Percentiles rank a stretch among this genome's conserved stretches.
Evolutionary conservation across 345 rosid genomes (phyloP).

Genomic region (Kernera saxatilis): DNA sequence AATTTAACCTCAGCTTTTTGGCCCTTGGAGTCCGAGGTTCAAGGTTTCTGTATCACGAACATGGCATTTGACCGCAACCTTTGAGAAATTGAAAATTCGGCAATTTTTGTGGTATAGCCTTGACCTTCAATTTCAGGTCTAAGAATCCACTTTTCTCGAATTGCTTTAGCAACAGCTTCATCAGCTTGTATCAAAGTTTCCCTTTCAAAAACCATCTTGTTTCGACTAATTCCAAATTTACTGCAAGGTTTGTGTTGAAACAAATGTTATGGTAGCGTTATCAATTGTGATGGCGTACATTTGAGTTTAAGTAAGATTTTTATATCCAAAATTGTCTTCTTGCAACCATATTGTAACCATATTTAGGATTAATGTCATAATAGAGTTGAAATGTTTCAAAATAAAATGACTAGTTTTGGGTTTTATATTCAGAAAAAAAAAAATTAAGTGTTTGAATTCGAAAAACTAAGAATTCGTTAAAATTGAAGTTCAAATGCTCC

Average conservation of each 20-base stretch:
- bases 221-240: background rate
- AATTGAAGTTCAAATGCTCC: background rate
- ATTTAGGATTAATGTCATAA: background rate
- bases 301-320: background rate
- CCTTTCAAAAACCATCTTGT: background rate
- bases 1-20: too few species aligned
- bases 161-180: too few species aligned
- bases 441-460: background rate
- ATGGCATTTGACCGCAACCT: background rate
- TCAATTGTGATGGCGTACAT: background rate
- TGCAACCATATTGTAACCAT: background rate
- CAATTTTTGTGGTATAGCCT: background rate
- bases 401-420: background rate
- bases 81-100: background rate
- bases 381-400: background rate
- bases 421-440: background rate
- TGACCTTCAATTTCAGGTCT: background rate
- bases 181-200: too few species aligned
- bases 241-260: background rate
- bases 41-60: background rate
- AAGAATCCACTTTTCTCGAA: background rate
- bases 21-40: background rate
- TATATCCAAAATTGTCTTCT: background rate
- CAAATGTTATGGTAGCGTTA: background rate
- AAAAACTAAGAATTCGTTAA: background rate